Percentiles rank a stretch among this genome's conserved stretches.
Conservation (phyloP, 805 yeast genomes). For the Kuraishia ogatae region DNA sequence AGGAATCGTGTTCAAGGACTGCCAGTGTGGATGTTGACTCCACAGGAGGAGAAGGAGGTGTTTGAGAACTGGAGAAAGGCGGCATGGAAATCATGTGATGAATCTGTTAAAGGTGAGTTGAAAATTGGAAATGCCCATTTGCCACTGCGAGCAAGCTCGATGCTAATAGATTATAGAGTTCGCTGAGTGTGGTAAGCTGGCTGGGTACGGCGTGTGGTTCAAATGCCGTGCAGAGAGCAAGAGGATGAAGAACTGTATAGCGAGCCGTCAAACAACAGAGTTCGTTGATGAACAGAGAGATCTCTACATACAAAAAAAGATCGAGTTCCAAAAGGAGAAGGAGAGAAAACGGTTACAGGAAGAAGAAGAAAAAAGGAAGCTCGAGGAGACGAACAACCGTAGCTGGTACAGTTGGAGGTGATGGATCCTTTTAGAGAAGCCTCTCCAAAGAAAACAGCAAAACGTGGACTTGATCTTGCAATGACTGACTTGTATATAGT, state of each 20-base stretch:
- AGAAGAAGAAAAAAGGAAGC: not conserved
- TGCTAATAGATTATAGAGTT: constrained; percentile 27
- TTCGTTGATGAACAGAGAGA: constrained; percentile 67
- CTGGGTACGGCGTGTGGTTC: constrained; percentile 60
- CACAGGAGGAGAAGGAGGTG: constrained; percentile 67
- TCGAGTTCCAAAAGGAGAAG: constrained; percentile 21
- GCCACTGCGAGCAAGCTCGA: not conserved
- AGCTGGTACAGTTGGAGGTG: not conserved
- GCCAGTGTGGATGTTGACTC: constrained; percentile 72
- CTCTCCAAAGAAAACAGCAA: not conserved
- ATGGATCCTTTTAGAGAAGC: not conserved
- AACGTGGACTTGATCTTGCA: not conserved
- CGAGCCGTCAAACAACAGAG: constrained; percentile 48
- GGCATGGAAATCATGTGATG: constrained; percentile 62
- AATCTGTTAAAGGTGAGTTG: constrained; percentile 45
- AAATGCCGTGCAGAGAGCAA: constrained; percentile 52
- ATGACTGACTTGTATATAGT: too few relatives aligned
- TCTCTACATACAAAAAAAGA: constrained; percentile 50
- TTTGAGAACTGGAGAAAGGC: constrained; percentile 61
- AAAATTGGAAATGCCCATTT: not conserved
- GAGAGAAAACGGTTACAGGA: not conserved
- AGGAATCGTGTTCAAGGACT: constrained; percentile 27
- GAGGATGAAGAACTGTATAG: constrained; percentile 56
- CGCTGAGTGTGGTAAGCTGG: constrained; percentile 54
- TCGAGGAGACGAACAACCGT: not conserved